phyloP scores from a whole-genome alignment of 495 filamentous ascomycete species.

The Neurospora sp. region DNA sequence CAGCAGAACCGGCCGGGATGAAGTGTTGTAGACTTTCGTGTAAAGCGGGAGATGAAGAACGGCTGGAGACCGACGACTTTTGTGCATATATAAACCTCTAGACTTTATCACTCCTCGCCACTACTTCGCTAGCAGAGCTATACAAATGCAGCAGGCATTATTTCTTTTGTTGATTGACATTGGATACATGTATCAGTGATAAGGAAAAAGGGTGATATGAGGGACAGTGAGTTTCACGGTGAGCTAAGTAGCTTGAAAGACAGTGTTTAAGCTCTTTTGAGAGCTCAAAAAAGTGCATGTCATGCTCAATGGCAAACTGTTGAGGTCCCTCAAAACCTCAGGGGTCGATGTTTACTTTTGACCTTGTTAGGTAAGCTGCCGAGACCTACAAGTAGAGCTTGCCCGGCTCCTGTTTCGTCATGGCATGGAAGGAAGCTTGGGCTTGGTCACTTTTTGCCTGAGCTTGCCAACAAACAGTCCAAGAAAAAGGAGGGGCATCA shows the following conservation, averaged over 20 bases:
- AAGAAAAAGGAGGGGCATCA: constrained; percentile 1
- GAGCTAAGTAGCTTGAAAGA: not conserved
- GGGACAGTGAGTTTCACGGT: not conserved
- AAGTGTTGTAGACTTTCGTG: not conserved
- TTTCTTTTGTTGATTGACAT: not conserved
- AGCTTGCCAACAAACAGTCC: not conserved
- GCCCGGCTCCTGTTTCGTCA: not conserved
- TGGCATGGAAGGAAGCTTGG: not conserved
- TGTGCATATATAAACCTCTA: constrained; percentile 42
- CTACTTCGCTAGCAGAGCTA: constrained; percentile 2
- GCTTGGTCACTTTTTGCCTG: not conserved
- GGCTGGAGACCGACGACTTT: constrained; percentile 14
- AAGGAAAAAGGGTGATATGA: not conserved
- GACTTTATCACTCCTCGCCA: constrained; percentile 21
- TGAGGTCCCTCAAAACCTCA: not conserved
- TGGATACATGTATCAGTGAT: not conserved
- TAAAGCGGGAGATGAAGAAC: not conserved
- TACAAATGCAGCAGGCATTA: not conserved
- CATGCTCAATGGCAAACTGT: not conserved
- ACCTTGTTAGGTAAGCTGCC: not conserved
- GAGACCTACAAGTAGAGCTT: not conserved
- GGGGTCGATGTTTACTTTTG: not conserved
- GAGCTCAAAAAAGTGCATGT: not conserved
- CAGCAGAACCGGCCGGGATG: not conserved
- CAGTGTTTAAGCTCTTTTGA: not conserved